These are phyloP conservation scores for Obelidium mucronatum DNA, from an alignment of 192 early-diverging fungal species.

Conservation along the genomic window DNA sequence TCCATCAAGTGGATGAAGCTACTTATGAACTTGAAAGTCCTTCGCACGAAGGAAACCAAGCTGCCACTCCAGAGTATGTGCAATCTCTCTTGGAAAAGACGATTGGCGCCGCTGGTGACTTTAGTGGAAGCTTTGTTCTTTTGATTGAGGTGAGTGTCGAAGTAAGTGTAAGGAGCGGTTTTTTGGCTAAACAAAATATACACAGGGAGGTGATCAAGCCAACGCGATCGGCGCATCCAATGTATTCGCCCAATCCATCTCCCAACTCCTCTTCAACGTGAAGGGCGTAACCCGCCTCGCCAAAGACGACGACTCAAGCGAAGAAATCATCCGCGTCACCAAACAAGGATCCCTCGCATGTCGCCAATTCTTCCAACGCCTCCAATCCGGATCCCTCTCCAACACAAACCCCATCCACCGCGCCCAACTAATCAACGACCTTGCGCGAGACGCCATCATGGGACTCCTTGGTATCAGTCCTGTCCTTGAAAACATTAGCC, in stretches of 20 bases:
- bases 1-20: conserved; percentile 87
- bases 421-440: conserved; percentile 76
- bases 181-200: too few species aligned
- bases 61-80: conserved; percentile 89
- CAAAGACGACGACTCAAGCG: conserved; percentile 79
- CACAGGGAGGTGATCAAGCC: conserved; percentile 80
- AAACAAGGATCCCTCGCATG: conserved; percentile 69
- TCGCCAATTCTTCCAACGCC: conserved; percentile 86
- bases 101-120: conserved; percentile 52
- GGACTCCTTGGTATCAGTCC: conserved; percentile 75
- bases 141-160: conserved; percentile 57
- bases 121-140: conserved; percentile 53
- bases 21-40: conserved; percentile 87
- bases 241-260: conserved; percentile 79
- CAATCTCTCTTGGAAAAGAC: conserved; percentile 91
- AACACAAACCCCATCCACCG: conserved; percentile 61
- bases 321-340: conserved; percentile 77
- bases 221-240: conserved; percentile 83
- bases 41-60: conserved; percentile 82
- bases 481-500: conserved; percentile 79
- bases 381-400: conserved; percentile 67
- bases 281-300: conserved; percentile 90
- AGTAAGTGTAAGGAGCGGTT: too few species aligned
- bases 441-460: conserved; percentile 79
- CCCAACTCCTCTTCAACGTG: conserved; percentile 83